phyloP scores from a whole-genome alignment of 1,284 basidiomycete genomes.

The Rhodotorula mucilaginosa region DNA sequence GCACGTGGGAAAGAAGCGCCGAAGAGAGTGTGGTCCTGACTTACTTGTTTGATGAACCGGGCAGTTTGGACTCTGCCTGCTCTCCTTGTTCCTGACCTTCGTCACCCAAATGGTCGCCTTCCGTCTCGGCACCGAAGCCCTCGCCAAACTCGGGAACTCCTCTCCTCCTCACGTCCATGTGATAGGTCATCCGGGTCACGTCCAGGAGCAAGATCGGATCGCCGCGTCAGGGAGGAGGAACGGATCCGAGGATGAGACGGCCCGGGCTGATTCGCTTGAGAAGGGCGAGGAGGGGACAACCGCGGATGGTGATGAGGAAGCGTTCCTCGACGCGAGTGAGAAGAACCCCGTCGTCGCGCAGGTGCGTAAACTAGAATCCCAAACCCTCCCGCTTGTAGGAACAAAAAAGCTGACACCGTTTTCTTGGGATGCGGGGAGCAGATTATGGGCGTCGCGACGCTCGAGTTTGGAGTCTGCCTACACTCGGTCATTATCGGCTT shows the following conservation, averaged over 20 bases:
- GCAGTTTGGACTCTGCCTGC: conserved; percentile 67
- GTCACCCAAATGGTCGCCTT: conserved; percentile 72
- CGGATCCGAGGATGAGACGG: too few relatives aligned
- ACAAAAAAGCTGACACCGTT: too few relatives aligned
- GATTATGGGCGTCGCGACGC: conserved; percentile 76
- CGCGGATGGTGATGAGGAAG: not conserved
- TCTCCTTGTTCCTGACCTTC: conserved; percentile 79
- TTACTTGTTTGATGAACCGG: conserved; percentile 51
- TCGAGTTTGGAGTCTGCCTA: conserved; percentile 76
- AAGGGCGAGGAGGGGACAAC: conserved; percentile 7
- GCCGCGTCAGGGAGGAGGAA: not conserved
- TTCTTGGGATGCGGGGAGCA: too few relatives aligned
- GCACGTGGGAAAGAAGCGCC: not conserved
- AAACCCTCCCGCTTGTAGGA: too few relatives aligned
- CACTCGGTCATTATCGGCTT: conserved; percentile 61
- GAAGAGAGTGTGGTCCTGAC: conserved; percentile 6
- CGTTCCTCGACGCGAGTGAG: conserved; percentile 52
- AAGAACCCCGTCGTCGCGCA: conserved; percentile 27
- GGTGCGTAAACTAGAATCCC: conserved; percentile 57
- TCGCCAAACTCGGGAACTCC: conserved; percentile 38
- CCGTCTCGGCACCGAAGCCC: conserved; percentile 40
- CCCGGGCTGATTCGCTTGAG: conserved; percentile 1
- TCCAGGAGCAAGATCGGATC: conserved; percentile 6
- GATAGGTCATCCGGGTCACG: conserved; percentile 25
- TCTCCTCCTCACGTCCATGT: conserved; percentile 25